Evolutionary conservation across 73 alveolate species (phyloP), one percentile per base, ranked within the genome.

Genomic region (Paramecium caudatum): DNA sequence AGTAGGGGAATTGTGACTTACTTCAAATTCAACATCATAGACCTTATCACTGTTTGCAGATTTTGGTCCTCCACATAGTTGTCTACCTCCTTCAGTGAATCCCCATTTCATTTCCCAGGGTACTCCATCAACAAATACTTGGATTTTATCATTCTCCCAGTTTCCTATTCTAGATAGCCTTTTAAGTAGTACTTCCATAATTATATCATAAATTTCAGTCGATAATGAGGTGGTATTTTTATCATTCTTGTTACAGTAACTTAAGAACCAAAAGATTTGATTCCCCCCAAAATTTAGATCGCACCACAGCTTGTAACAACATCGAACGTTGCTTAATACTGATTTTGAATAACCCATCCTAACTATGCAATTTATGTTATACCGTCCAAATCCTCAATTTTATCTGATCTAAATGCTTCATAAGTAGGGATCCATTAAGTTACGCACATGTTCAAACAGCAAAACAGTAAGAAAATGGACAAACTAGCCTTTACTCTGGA

Each of bases 101-200:
- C 88, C 88, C 88, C 88, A 74, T 37, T 74, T 39, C 68, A 41
- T 41, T 74, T 74, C 65, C 88, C 88, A 74, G 1, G 62, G 69
- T 16, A 74, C 65, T 8, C 88, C 88, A 74, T 74, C 88, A 3
- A 74, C 88, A 74, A 12, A 74, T 4, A 74, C 88, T 39, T 74
- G 43, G 21, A 74, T 41, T 27, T 36, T 37, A 41, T 74, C 88
- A 43, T 74, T 45, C 10, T 74, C 88, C 88, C 88, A 74, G 21
- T 37, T 47, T 30, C 68, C 88, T 74, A 41, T 74, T 68, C 84
- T 74, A 41, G 5, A 74, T 37, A 27, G 43, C 30, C 15, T 12
- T 3, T 74, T 19, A 13, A 19, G 39, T 74, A 27, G 68, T 74
- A 74, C 88, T 74, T 74, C 88, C 88, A 74, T 41, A 74, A 74